Evolutionary conservation across 768 basidiomycete species (phyloP).

Genomic region (Amanita molliuscula): DNA sequence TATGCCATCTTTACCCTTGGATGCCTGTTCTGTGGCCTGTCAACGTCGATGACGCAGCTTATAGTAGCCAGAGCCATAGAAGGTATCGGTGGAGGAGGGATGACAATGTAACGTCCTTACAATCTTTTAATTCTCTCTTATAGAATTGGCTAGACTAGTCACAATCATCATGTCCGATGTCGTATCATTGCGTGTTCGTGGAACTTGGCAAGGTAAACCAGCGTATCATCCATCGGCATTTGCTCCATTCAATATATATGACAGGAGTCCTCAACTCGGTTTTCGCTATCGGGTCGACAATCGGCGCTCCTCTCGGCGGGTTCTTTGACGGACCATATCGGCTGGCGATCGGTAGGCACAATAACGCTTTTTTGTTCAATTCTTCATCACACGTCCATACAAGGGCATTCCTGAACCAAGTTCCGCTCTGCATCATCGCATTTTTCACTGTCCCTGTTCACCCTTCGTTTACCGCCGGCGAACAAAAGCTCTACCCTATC

Average conservation of each 20-base stretch:
- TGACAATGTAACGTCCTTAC: constrained; percentile 41
- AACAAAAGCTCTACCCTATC: constrained; percentile 29
- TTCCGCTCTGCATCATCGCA: constrained; percentile 45
- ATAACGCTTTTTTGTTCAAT: neutral
- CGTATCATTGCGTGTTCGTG: constrained; percentile 49
- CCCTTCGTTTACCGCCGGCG: constrained; percentile 43
- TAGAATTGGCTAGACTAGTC: constrained; percentile 29
- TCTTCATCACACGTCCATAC: neutral
- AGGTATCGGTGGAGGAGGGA: constrained; percentile 54
- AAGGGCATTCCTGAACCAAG: constrained; percentile 49
- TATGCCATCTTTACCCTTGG: constrained; percentile 45
- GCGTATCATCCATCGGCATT: neutral
- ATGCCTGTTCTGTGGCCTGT: constrained; percentile 40
- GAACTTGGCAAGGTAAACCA: constrained; percentile 55
- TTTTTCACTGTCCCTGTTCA: constrained; percentile 38
- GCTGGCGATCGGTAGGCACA: constrained; percentile 51
- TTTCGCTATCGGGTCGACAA: constrained; percentile 44
- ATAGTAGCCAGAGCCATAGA: constrained; percentile 42
- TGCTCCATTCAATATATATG: neutral
- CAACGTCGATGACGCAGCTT: constrained; percentile 42
- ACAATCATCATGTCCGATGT: constrained; percentile 61
- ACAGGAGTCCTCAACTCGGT: constrained; percentile 50
- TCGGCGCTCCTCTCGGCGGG: constrained; percentile 57
- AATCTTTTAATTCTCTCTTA: neutral
- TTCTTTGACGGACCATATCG: constrained; percentile 50